Evolutionary conservation across 768 basidiomycete genomes (phyloP), one percentile per base, ranked within the genome.

Genomic region (Strobilomyces dryophilus): DNA sequence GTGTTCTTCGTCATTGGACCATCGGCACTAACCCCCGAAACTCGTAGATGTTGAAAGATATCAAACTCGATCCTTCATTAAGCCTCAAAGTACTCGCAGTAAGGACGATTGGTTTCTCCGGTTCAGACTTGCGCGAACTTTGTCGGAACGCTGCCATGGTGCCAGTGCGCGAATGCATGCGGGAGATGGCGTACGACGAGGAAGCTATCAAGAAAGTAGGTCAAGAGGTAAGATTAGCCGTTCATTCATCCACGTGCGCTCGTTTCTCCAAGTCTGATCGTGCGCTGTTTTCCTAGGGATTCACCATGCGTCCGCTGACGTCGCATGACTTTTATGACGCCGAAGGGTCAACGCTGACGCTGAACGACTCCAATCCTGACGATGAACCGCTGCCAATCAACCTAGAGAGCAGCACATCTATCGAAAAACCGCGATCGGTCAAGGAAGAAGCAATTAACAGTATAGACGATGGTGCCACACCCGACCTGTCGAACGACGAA

Each of bases 121-220:
- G 95, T 5, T 93, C 92, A 3, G 95, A 98, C 68, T 72, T 98
- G 49, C 83, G 86, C 61, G 95, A 99, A 71, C 75, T 95, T 14
- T 98, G 95, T 68, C 79, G 95, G 49, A 93, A 85, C 60, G 95
- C 95, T 1, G 94, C 92, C 0, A 95, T 98, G 93, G 80, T 85
- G 1, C 92, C 93, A 6, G 87, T 95, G 20, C 81, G 91, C 26
- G 92, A 95, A 64, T 87, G 83, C 59, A 84, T 94, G 76, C 77
- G 84, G 34, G 72, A 76, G 15, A 71, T 73, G 47, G 65, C 71
- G 63, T 57, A 70, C 71, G 64, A 81, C 62, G 66, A 79, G 68
- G 73, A 82, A 67, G 58, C 81, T 70, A 72, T 78, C 51, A 74
- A 70, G 54, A 70, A 67, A 48, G 69, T 72, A 9, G 72, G 74